Base-by-base conservation (phyloP, 345 rosid species). In the Citrus australasica region DNA sequence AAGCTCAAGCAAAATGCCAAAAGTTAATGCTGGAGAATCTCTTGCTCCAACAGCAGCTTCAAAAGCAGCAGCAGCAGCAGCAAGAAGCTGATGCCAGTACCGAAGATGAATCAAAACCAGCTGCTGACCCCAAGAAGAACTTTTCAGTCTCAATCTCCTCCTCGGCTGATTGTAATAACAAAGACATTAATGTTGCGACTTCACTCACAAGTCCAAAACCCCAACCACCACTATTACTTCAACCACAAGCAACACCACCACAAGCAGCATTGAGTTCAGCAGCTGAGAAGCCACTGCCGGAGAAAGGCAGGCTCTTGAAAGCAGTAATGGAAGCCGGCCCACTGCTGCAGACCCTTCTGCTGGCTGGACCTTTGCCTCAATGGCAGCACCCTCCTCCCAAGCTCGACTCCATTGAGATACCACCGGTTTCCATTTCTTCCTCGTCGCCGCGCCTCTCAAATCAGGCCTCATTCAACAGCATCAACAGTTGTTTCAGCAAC, bases 371-470 rank as follows among this genome's bases (percentile, higher is more conserved):
- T 19, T 92, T 92, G 27, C 97, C 97, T 69, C 94, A 85, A 59
- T 92, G 97, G 97, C 91, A 89, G 67, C 90, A 89, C 75, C 97
- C 97, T 0, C 97, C 97, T 6, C 96, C 96, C 2, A 87, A 82
- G 40, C 80, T 92, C 2, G 79, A 88, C 85, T 75, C 87, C 81
- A 78, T 89, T 37, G 90, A 92, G 51, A 92, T 92, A 30, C 94
- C 96, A 25, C 94, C 91, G 0, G 88, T 91, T 46, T 77, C 83
- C 74, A 86, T 90, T 77, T 85, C 92, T 66, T 81, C 90, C 32
- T 78, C 88, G 7, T 30, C 64, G 3, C 80, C 72, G 14, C 80
- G 76, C 6, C 68, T 82, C 40, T 35, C 69, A 4, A 81, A 77
- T 35, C 87, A 73, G 32, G 85, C 69, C 35, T 80, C 89, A 7